Conservation (phyloP, 257 asterid species). For the Ajuga chamaepitys region DNA sequence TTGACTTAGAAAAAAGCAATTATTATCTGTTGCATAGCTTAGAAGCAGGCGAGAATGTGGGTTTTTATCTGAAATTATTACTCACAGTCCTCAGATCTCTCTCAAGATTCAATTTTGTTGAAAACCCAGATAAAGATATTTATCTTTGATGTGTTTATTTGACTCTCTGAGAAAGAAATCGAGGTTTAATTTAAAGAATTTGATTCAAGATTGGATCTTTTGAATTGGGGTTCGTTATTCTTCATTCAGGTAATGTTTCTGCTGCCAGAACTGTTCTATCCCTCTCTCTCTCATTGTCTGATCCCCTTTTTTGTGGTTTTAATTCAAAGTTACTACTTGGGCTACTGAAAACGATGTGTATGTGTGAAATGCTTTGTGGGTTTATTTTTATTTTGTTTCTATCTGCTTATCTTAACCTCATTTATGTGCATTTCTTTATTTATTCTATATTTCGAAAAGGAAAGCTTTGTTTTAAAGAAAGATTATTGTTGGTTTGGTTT, state of each 20-base stretch:
- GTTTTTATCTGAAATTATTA: neutral
- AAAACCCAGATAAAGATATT: constrained; percentile 10
- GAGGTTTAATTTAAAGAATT: neutral
- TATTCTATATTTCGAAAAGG: neutral
- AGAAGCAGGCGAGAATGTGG: constrained; percentile 1
- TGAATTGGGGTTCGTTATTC: constrained; percentile 17
- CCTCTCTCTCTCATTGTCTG: neutral
- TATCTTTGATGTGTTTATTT: neutral
- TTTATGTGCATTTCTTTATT: neutral
- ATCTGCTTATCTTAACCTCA: neutral
- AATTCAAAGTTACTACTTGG: neutral
- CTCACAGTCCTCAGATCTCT: constrained; percentile 25
- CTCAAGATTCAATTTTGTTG: constrained; percentile 13
- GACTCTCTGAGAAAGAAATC: neutral
- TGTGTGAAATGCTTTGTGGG: constrained; percentile 1
- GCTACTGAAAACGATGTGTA: constrained; percentile 15
- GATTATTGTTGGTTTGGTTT: constrained; percentile 10
- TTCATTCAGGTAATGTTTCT: constrained; percentile 23
- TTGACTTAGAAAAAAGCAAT: neutral
- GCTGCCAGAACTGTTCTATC: constrained; percentile 14
- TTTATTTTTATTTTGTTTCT: neutral
- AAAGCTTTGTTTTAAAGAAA: constrained; percentile 8
- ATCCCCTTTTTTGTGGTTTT: neutral
- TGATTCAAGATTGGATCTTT: constrained; percentile 18
- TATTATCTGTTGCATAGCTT: constrained; percentile 3